Base-by-base conservation (phyloP, 371 early-diverging fungal genomes). In the Umbelopsis sp. region DNA sequence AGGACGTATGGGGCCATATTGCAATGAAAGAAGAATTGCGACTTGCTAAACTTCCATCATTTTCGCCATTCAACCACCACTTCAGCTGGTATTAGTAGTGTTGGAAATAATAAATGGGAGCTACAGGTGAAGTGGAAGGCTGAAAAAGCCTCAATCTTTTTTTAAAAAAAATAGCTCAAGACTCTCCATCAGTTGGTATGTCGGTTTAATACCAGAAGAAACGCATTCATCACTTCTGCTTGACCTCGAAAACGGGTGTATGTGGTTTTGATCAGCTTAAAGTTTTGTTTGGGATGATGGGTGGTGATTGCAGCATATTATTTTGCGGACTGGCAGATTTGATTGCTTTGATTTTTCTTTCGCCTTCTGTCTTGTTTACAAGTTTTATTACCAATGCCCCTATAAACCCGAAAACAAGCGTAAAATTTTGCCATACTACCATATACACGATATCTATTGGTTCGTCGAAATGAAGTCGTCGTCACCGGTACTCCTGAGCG, bases 311-410 rank as follows among this genome's bases (percentile, higher is more conserved):
- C 41, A 41, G 41, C 12, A 41, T 41, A 10, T 41, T 41, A 41
- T 41, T 41, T 41, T 12, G 41, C 41, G 41, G 41, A 41, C 41
- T 7, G 29, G 12, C 41, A 12, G 41, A 41, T 48, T 48, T 20
- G 48, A 20, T 48, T 16, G 20, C 18, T 20, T 48, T 48, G 16
- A 20, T 48, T 48, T 48, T 48, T 48, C 29, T 29, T 29, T 29
- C 29, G 29, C 29, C 29, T 48, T 18, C 7, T 41, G 5, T 41
- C 41, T 48, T 48, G 20, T 48, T 48, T 48, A 20, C 48, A 48
- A 48, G 48, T 48, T 48, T 48, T 16, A 20, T 48, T 48, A 20
- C 48, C 48, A 48, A 48, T 48, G 48, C 48, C 20, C 48, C 48
- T 48, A 48, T 48, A 48, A n/a, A 12, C 0, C 48, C 7, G 6